phyloP scores from a whole-genome alignment of 1,139 yeast genomes.

The Protomyces lactucae-debilis region DNA sequence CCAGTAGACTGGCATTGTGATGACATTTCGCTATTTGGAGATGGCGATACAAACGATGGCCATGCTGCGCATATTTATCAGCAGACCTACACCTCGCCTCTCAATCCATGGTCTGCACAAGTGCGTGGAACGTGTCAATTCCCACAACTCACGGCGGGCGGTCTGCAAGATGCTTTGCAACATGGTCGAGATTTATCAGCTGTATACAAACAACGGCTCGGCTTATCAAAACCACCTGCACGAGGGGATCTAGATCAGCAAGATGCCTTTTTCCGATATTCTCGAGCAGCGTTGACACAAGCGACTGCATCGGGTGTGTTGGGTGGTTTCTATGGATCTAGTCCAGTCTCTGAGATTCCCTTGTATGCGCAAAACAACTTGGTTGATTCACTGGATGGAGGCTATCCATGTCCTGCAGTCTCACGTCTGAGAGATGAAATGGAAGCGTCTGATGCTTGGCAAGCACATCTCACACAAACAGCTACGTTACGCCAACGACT shows the following conservation, averaged over 20 bases:
- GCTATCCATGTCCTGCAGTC: neutral
- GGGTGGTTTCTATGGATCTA: constrained; percentile 37
- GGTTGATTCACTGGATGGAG: neutral
- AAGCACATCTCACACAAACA: neutral
- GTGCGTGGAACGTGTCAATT: constrained; percentile 37
- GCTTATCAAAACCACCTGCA: constrained; percentile 30
- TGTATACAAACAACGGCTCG: constrained; percentile 38
- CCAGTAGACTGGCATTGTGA: neutral
- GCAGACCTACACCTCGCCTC: neutral
- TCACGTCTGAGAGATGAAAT: neutral
- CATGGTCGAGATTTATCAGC: constrained; percentile 42
- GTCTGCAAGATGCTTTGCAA: constrained; percentile 40
- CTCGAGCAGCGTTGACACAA: constrained; percentile 42
- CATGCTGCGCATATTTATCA: neutral
- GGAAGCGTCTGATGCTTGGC: neutral
- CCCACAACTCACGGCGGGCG: constrained; percentile 43
- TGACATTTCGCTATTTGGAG: neutral
- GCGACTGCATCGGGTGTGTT: constrained; percentile 42
- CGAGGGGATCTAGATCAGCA: constrained; percentile 33
- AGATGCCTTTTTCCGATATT: constrained; percentile 39
- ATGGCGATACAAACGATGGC: neutral
- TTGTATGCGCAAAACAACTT: neutral
- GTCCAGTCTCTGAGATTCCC: neutral
- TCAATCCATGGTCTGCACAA: neutral
- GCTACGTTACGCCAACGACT: neutral